These are phyloP conservation scores for Rutstroemia sydowiana DNA, from an alignment of 2,329 filamentous ascomycete genomes.

Conservation along the genomic window DNA sequence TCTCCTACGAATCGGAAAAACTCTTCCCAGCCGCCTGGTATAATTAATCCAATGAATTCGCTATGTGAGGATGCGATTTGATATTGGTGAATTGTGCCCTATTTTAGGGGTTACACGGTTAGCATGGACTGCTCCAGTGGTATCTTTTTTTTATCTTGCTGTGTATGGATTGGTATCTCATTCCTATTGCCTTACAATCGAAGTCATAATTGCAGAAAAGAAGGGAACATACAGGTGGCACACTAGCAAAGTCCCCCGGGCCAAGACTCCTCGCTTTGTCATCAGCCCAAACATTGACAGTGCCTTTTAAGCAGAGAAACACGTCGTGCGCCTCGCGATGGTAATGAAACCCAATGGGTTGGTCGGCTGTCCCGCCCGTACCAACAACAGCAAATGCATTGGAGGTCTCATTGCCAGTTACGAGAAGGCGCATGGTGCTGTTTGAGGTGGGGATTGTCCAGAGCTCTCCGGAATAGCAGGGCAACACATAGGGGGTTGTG, in stretches of 20 bases:
- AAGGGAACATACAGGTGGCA: conserved; percentile 41
- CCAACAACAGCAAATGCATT: conserved; percentile 25
- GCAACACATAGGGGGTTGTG: conserved; percentile 16
- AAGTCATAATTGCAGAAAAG: not conserved
- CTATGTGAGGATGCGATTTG: conserved; percentile 47
- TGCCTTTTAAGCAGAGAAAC: conserved; percentile 48
- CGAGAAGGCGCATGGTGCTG: conserved; percentile 21
- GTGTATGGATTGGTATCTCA: not conserved
- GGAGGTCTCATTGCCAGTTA: conserved; percentile 24
- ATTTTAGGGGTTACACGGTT: not conserved
- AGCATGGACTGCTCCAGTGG: not conserved
- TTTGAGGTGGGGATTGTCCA: conserved; percentile 25
- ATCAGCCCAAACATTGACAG: conserved; percentile 50
- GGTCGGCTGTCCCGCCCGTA: conserved; percentile 22
- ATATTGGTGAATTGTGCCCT: conserved; percentile 48
- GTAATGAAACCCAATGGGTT: conserved; percentile 44
- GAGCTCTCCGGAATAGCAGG: conserved; percentile 22
- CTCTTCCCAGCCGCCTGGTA: conserved; percentile 52
- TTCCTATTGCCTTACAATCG: not conserved
- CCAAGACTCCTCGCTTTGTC: conserved; percentile 46
- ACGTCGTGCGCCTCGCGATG: conserved; percentile 51
- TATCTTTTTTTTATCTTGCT: not conserved
- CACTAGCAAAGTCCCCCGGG: conserved; percentile 50
- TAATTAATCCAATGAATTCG: conserved; percentile 46
- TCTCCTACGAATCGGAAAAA: conserved; percentile 53